Base-by-base conservation (phyloP, 768 basidiomycete genomes). In the Dioszegia crocea region DNA sequence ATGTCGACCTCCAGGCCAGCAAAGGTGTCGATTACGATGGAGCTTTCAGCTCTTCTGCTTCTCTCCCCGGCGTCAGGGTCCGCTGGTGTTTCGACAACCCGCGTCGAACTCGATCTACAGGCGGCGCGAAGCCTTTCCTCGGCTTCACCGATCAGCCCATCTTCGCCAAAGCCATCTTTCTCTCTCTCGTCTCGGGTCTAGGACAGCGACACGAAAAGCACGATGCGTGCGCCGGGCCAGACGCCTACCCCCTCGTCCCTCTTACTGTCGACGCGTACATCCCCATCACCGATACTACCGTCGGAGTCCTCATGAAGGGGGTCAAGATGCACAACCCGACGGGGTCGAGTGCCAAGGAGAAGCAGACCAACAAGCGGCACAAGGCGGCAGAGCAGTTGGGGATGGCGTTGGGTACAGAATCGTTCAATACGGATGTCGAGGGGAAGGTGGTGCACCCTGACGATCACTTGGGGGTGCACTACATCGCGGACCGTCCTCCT, bases 51-150 rank as follows among this genome's bases (percentile, higher is more conserved):
- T 51, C 49, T 23, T 33, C 49, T 8, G 36, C 49, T 23, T 16
- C n/a, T 9, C 49, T 36, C n/a, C 31, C 49, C 21, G 36, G 9
- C 33, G 21, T 38, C 31, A 19, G 19, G 10, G 33, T 36, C 10
- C 11, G 30, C 19, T 51, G 49, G 49, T 51, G 49, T 17, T 39
- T 51, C 21, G 49, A 51, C 36, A 23, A 33, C 31, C 31, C 33
- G 16, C 9, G 36, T 14, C 49, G 21, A 6, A 23, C 19, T 26
- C 21, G 49, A 11, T 36, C 16, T 19, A 9, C 12, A 6, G 33
- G 48, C 21, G 6, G 2, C 24, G 14, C 12, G 11, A 49, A 11
- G 3, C 49, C 49, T 10, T 38, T 51, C 31, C 30, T 51, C 49
- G 19, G 19, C 16, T 33, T 36, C 31, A 23, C 36, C 10, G 49